These are phyloP conservation scores for Exophiala bonariae DNA, from an alignment of 2,329 filamentous ascomycete genomes.

Conservation along the genomic window DNA sequence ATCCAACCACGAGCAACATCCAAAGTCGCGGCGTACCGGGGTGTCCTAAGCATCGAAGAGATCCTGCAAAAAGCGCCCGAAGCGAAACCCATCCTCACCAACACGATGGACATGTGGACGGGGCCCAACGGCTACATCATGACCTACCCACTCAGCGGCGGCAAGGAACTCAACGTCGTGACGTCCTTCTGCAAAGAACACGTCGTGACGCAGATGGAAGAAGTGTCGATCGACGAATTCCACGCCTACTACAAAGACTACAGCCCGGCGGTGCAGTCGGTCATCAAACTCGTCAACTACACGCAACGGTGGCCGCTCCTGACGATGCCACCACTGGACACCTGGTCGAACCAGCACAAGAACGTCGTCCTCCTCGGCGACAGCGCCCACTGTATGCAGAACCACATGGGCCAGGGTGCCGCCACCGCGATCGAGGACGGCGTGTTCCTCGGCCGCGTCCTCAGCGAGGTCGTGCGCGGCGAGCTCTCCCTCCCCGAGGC, in stretches of 20 bases:
- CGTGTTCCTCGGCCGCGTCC: slow-evolving; percentile 38
- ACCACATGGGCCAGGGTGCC: slow-evolving; percentile 47
- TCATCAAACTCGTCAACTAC: slow-evolving; percentile 34
- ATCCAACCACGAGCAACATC: slow-evolving; percentile 41
- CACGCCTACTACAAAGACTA: slow-evolving; percentile 21
- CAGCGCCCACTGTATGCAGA: slow-evolving; percentile 45
- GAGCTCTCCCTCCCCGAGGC: slow-evolving; percentile 35
- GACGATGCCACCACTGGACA: slow-evolving; percentile 43
- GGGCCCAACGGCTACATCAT: slow-evolving; percentile 25
- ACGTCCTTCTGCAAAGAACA: slow-evolving; percentile 19
- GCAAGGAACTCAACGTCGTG: slow-evolving; percentile 26
- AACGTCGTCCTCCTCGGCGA: slow-evolving; percentile 45
- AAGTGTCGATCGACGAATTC: slow-evolving; percentile 20
- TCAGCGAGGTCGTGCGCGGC: slow-evolving; percentile 36
- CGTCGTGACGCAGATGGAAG: slow-evolving; percentile 20
- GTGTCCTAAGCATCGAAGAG: slow-evolving; percentile 44
- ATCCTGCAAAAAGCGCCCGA: slow-evolving; percentile 39
- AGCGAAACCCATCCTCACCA: slow-evolving; percentile 38
- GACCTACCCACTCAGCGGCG: slow-evolving; percentile 24
- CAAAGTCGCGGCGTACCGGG: slow-evolving; percentile 46
- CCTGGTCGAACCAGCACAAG: slow-evolving; percentile 42
- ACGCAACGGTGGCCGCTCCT: slow-evolving; percentile 46
- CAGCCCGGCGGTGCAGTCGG: slow-evolving; percentile 13
- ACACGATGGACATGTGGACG: slow-evolving; percentile 26
- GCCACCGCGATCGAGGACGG: slow-evolving; percentile 47